phyloP scores from a whole-genome alignment of 768 basidiomycete genomes.

The Boletus reticuloceps region DNA sequence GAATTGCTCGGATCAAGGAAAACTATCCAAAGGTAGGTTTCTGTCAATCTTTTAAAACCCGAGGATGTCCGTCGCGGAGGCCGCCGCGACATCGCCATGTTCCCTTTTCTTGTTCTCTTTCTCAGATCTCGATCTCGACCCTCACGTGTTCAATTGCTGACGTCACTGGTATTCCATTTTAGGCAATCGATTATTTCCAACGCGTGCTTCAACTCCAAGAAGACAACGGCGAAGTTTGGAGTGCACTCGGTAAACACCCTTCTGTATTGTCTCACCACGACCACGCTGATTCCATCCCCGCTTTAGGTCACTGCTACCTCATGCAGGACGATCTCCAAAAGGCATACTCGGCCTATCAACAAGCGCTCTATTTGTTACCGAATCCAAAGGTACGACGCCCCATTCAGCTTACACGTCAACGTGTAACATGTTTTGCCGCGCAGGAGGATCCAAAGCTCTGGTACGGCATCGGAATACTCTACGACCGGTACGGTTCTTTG shows the following conservation, averaged over 20 bases:
- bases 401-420: background rate
- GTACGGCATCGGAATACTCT: slow-evolving; percentile 99
- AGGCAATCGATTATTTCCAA: slow-evolving; percentile 97
- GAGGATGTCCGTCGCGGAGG: slow-evolving; percentile 32
- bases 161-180: slow-evolving; percentile 30
- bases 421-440: slow-evolving; percentile 4
- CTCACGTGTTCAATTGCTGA: slow-evolving; percentile 30
- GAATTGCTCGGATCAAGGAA: slow-evolving; percentile 96
- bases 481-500: slow-evolving; percentile 96
- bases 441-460: slow-evolving; percentile 96
- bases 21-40: slow-evolving; percentile 86
- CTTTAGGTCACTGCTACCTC: slow-evolving; percentile 88
- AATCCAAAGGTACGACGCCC: slow-evolving; percentile 78
- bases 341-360: slow-evolving; percentile 97
- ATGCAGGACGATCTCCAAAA: slow-evolving; percentile 99
- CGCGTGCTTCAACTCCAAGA: slow-evolving; percentile 86
- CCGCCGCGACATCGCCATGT: slow-evolving; percentile 21
- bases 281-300: slow-evolving; percentile 12
- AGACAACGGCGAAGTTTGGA: slow-evolving; percentile 99
- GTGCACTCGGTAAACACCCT: slow-evolving; percentile 71
- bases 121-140: slow-evolving; percentile 28
- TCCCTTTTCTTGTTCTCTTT: slow-evolving; percentile 16
- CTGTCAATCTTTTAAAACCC: slow-evolving; percentile 29
- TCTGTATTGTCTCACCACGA: slow-evolving; percentile 13
- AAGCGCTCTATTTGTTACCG: slow-evolving; percentile 92